Evolutionary conservation across 2,329 filamentous ascomycete species (phyloP).

Genomic region (Fusarium penzigii): DNA sequence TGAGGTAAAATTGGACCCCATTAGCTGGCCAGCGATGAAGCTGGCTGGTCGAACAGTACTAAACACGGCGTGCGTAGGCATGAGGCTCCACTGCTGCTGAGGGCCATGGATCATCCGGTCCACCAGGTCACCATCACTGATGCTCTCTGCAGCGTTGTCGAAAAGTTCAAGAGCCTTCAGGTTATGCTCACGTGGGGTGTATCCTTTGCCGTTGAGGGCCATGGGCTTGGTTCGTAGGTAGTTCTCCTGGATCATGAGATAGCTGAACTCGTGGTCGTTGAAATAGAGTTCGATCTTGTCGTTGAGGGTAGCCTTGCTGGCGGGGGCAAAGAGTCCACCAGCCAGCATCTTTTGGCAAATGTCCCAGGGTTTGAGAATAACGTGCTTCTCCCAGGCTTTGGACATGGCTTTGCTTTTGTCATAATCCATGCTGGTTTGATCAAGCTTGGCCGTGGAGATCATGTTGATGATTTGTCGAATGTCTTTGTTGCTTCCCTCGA

Average conservation of each 20-base stretch:
- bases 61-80: conserved; percentile 95
- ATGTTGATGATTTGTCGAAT: conserved; percentile 99
- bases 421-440: conserved; percentile 76
- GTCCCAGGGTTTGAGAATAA: conserved; percentile 96
- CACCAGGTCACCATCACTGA: conserved; percentile 94
- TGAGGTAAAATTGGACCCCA: conserved; percentile 75
- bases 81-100: conserved; percentile 97
- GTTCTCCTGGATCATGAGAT: conserved; percentile 97
- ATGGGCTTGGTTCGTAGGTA: conserved; percentile 84
- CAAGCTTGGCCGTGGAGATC: conserved; percentile 90
- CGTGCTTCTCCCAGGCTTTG: conserved; percentile 97
- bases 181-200: conserved; percentile 65
- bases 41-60: conserved; percentile 91
- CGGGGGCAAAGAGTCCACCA: conserved; percentile 79
- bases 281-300: conserved; percentile 99
- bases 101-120: conserved; percentile 98
- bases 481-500: conserved; percentile 93
- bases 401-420: conserved; percentile 91
- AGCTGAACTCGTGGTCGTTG: conserved; percentile 98
- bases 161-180: conserved; percentile 84
- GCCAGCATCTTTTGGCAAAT: conserved; percentile 92
- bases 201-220: conserved; percentile 55
- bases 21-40: conserved; percentile 78
- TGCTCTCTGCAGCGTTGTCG: conserved; percentile 89
- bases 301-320: conserved; percentile 85